phyloP scores from a whole-genome alignment of 2,329 filamentous ascomycete species.

The Xenosphaeropsis pyriputrescens region DNA sequence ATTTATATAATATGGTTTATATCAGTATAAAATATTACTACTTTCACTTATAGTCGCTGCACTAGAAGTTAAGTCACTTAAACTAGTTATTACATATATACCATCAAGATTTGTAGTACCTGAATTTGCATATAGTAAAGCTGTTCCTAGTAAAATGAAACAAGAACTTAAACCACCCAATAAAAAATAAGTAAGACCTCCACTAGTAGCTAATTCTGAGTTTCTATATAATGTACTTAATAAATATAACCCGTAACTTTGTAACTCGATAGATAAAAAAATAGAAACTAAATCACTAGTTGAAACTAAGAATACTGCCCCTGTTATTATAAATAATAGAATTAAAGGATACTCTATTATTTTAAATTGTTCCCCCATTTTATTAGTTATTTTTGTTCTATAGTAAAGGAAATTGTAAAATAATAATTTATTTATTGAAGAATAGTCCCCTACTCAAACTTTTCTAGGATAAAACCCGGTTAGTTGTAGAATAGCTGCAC shows the following conservation, averaged over 20 bases:
- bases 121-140: too few relatives aligned
- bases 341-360: constrained; percentile 9
- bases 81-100: too few relatives aligned
- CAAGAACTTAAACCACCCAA: constrained; percentile 19
- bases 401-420: constrained; percentile 5
- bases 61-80: too few relatives aligned
- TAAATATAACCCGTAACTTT: constrained; percentile 9
- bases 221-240: constrained; percentile 16
- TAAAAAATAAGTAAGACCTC: constrained; percentile 20
- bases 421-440: constrained; percentile 8
- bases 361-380: constrained; percentile 3
- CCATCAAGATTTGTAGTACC: too few relatives aligned
- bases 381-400: constrained; percentile 3
- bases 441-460: constrained; percentile 6
- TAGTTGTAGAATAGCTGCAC: constrained; percentile 9
- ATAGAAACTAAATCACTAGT: constrained; percentile 10
- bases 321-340: constrained; percentile 8
- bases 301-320: constrained; percentile 4
- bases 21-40: too few relatives aligned
- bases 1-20: too few relatives aligned
- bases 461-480: constrained; percentile 10
- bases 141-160: constrained; percentile 20
- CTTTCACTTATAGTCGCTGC: too few relatives aligned
- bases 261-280: constrained; percentile 9
- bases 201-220: constrained; percentile 16